phyloP scores from a whole-genome alignment of 805 yeast genomes.

The Limtongia smithiae region DNA sequence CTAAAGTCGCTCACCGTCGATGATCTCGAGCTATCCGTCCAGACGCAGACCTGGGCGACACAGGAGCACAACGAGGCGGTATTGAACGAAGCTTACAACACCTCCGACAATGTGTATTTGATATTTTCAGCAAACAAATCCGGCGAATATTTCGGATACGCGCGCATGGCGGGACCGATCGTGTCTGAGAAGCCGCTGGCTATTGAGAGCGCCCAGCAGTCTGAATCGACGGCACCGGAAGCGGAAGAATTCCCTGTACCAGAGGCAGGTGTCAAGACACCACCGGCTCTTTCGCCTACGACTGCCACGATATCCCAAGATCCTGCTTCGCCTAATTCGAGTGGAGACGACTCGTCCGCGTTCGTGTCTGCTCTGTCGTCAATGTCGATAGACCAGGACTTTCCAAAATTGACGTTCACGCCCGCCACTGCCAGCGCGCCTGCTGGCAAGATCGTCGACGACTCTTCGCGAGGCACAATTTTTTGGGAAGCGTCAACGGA shows the following conservation, averaged over 20 bases:
- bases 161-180: slow-evolving; percentile 38
- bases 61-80: slow-evolving; percentile 41
- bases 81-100: slow-evolving; percentile 39
- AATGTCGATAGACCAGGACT: slow-evolving; percentile 9
- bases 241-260: background rate
- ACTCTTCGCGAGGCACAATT: slow-evolving; percentile 38
- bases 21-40: slow-evolving; percentile 39
- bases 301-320: background rate
- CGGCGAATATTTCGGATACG: slow-evolving; percentile 42
- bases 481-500: slow-evolving; percentile 38
- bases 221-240: too few species aligned
- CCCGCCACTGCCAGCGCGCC: slow-evolving; percentile 33
- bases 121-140: slow-evolving; percentile 44
- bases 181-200: slow-evolving; percentile 1
- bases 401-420: slow-evolving; percentile 26
- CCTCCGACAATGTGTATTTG: slow-evolving; percentile 38
- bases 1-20: slow-evolving; percentile 42
- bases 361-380: slow-evolving; percentile 1
- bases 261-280: background rate
- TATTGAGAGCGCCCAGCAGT: background rate
- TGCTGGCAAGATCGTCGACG: slow-evolving; percentile 38
- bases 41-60: slow-evolving; percentile 40
- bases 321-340: slow-evolving; percentile 1
- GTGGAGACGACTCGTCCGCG: slow-evolving; percentile 1
- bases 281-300: background rate